Conservation (phyloP, 1,139 yeast species). For the Pichia sp. region DNA sequence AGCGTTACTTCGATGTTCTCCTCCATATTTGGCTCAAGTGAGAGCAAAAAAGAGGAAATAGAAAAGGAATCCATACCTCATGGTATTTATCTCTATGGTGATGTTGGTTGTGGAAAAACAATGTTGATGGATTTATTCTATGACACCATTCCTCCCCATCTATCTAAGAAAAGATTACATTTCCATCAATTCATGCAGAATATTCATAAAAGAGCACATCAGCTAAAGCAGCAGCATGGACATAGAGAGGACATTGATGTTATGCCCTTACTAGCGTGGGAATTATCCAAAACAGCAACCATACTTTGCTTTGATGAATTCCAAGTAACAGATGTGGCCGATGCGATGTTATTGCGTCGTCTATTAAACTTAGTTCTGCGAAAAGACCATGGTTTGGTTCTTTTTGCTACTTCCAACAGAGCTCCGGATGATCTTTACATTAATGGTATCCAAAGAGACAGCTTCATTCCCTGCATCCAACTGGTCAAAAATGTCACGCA, state of each 20-base stretch:
- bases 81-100: slow-evolving; percentile 92
- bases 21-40: slow-evolving; percentile 15
- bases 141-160: slow-evolving; percentile 66
- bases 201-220: slow-evolving; percentile 81
- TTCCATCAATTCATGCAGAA: slow-evolving; percentile 97
- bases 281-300: slow-evolving; percentile 68
- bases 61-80: slow-evolving; percentile 35
- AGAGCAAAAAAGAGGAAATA: slow-evolving; percentile 9
- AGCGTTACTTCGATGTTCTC: slow-evolving; percentile 28
- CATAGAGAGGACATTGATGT: slow-evolving; percentile 65
- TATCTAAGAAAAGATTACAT: slow-evolving; percentile 76
- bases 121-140: slow-evolving; percentile 97
- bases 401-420: slow-evolving; percentile 91
- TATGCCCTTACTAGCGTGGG: slow-evolving; percentile 77
- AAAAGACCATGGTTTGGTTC: slow-evolving; percentile 69
- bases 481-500: slow-evolving; percentile 65
- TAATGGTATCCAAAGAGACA: slow-evolving; percentile 87
- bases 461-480: slow-evolving; percentile 87
- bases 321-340: slow-evolving; percentile 96
- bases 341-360: slow-evolving; percentile 89
- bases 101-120: slow-evolving; percentile 97
- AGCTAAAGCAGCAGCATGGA: slow-evolving; percentile 55
- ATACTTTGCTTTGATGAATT: slow-evolving; percentile 93
- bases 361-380: slow-evolving; percentile 54
- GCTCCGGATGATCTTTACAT: slow-evolving; percentile 90